Evolutionary conservation across 495 filamentous ascomycete species (phyloP).

Genomic region (Staphylotrichum longicolle): DNA sequence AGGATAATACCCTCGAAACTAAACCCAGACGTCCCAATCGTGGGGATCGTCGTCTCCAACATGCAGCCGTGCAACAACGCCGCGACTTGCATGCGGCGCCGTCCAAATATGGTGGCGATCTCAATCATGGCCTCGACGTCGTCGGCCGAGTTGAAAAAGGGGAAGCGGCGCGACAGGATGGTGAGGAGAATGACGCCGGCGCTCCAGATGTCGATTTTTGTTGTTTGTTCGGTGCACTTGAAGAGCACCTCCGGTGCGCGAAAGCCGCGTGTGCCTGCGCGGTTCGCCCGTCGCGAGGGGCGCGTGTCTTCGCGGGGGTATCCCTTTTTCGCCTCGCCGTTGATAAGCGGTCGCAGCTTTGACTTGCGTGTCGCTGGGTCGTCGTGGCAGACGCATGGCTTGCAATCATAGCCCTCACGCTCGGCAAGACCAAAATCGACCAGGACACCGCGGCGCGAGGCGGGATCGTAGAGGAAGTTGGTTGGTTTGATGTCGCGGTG

Average conservation of each 20-base stretch:
- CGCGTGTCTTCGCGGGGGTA: slow-evolving; percentile 85
- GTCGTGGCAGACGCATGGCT: slow-evolving; percentile 69
- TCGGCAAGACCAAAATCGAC: slow-evolving; percentile 97
- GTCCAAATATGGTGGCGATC: slow-evolving; percentile 93
- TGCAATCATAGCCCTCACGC: slow-evolving; percentile 68
- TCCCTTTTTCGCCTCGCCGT: slow-evolving; percentile 55
- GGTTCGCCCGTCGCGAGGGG: slow-evolving; percentile 85
- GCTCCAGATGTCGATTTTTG: slow-evolving; percentile 96
- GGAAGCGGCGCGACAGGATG: slow-evolving; percentile 83
- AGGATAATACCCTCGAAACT: slow-evolving; percentile 88
- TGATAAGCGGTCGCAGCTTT: slow-evolving; percentile 41
- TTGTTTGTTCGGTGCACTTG: slow-evolving; percentile 96
- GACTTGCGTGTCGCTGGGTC: slow-evolving; percentile 37
- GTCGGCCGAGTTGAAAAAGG: slow-evolving; percentile 96
- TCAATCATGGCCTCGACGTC: slow-evolving; percentile 97
- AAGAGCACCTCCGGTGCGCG: slow-evolving; percentile 94
- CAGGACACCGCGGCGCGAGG: slow-evolving; percentile 77
- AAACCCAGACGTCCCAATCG: slow-evolving; percentile 79
- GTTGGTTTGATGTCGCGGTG: slow-evolving; percentile 99
- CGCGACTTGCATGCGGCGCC: slow-evolving; percentile 72
- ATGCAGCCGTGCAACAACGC: slow-evolving; percentile 78
- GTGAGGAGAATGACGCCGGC: slow-evolving; percentile 92
- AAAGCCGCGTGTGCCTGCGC: slow-evolving; percentile 94
- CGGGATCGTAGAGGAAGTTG: slow-evolving; percentile 93
- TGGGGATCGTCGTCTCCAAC: slow-evolving; percentile 88